Conservation (phyloP, 2,329 filamentous ascomycete genomes). For the Sporothrix luriei region DNA sequence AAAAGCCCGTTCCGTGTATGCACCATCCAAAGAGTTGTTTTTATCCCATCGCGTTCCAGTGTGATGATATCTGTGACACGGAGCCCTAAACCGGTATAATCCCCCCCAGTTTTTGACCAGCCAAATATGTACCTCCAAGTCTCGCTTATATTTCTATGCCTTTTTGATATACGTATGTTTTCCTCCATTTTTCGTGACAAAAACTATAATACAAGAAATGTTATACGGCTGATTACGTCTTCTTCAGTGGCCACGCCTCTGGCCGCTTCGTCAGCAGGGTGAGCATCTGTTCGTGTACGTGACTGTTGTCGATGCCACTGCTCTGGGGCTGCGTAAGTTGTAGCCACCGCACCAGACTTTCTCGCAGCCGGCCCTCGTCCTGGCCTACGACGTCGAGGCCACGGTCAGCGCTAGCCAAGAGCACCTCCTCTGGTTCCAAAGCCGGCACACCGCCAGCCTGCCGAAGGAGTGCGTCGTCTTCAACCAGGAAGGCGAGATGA, state of each 20-base stretch:
- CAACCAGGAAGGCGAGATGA: constrained; percentile 64
- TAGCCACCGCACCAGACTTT: constrained; percentile 53
- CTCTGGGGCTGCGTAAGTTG: constrained; percentile 48
- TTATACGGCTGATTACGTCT: background rate
- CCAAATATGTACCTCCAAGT: background rate
- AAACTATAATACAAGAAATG: constrained; percentile 10
- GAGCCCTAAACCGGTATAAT: background rate
- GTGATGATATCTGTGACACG: background rate
- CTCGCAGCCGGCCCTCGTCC: constrained; percentile 57
- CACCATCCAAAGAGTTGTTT: background rate
- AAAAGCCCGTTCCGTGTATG: background rate
- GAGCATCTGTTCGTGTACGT: constrained; percentile 19
- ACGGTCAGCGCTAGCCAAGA: constrained; percentile 70
- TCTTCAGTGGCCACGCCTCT: constrained; percentile 33
- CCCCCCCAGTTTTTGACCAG: background rate
- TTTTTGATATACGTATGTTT: background rate
- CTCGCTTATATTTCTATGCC: background rate
- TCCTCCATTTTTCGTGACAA: too few relatives aligned
- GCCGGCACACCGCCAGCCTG: constrained; percentile 61
- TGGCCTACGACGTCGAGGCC: constrained; percentile 62
- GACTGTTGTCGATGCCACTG: background rate
- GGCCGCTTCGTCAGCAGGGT: constrained; percentile 34
- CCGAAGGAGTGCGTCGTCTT: constrained; percentile 71
- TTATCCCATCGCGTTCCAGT: background rate
- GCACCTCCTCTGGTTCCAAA: constrained; percentile 66